These are phyloP conservation scores for Asterophora parasitica DNA, from an alignment of 768 basidiomycete genomes.

Conservation along the genomic window DNA sequence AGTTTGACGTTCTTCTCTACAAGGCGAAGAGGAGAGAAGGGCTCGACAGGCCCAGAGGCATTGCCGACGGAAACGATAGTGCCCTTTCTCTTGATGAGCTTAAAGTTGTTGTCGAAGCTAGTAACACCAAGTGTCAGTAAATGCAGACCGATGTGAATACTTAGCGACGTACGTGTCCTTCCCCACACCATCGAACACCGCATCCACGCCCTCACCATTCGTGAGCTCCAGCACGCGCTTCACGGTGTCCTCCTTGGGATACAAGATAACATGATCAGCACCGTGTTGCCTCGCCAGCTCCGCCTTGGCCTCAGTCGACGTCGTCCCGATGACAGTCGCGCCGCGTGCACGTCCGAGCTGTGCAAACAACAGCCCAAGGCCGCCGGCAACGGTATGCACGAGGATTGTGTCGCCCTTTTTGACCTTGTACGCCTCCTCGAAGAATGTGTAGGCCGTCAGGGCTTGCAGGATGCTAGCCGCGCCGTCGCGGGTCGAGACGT, in stretches of 20 bases:
- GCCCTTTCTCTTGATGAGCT: slow-evolving; percentile 78
- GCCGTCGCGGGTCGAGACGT: slow-evolving; percentile 53
- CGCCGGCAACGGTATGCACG: slow-evolving; percentile 90
- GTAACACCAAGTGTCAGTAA: neutral
- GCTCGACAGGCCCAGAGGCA: slow-evolving; percentile 79
- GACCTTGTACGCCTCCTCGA: slow-evolving; percentile 82
- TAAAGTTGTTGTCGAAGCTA: slow-evolving; percentile 77
- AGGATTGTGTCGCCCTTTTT: slow-evolving; percentile 76
- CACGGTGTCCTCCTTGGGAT: slow-evolving; percentile 70
- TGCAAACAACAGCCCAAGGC: slow-evolving; percentile 66
- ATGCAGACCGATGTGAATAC: too few relatives aligned
- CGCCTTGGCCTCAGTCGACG: slow-evolving; percentile 81
- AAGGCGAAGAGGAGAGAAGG: slow-evolving; percentile 71
- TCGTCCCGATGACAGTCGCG: slow-evolving; percentile 90
- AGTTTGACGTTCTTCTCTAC: slow-evolving; percentile 79
- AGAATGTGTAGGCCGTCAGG: slow-evolving; percentile 70
- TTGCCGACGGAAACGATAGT: slow-evolving; percentile 91
- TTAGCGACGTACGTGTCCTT: slow-evolving; percentile 74
- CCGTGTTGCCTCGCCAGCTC: slow-evolving; percentile 73
- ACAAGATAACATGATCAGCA: slow-evolving; percentile 84
- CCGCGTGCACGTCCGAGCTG: slow-evolving; percentile 72
- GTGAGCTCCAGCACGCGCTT: slow-evolving; percentile 71
- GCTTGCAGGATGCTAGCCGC: slow-evolving; percentile 72
- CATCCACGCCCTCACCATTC: slow-evolving; percentile 77
- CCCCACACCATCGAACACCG: slow-evolving; percentile 93